Conservation (phyloP, 805 yeast species). For the Aciculoconidium aculeatum region DNA sequence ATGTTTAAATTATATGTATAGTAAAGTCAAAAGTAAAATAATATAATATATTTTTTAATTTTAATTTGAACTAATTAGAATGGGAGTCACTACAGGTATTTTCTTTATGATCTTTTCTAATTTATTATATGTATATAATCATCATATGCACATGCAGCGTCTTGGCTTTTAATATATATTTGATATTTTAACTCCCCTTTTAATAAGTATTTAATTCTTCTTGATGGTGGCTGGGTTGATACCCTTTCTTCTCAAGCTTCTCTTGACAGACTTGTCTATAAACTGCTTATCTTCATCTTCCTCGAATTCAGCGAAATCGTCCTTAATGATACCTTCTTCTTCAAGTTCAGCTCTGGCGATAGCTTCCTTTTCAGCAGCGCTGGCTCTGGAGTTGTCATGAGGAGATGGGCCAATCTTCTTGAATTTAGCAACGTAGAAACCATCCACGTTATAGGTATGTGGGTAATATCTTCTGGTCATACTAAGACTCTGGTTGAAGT, state of each 20-base stretch:
- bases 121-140: too few relatives aligned
- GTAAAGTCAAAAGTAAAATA: constrained; percentile 11
- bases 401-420: constrained; percentile 84
- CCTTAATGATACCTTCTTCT: constrained; percentile 77
- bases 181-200: too few relatives aligned
- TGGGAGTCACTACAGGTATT: neutral
- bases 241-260: constrained; percentile 64
- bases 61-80: constrained; percentile 1
- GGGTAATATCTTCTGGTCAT: constrained; percentile 96
- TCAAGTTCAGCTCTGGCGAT: constrained; percentile 76
- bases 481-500: constrained; percentile 68
- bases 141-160: too few relatives aligned
- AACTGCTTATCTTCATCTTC: constrained; percentile 68
- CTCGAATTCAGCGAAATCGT: constrained; percentile 80
- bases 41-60: constrained; percentile 7
- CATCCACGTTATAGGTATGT: constrained; percentile 97
- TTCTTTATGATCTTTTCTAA: too few relatives aligned
- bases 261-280: constrained; percentile 63
- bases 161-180: too few relatives aligned
- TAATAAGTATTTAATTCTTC: too few relatives aligned
- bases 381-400: constrained; percentile 78
- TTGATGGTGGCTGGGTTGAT: constrained; percentile 51
- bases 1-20: too few relatives aligned
- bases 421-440: constrained; percentile 96
- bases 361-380: constrained; percentile 80